Conservation (phyloP, 1,284 basidiomycete genomes). For the Butyriboletus appendiculatus region DNA sequence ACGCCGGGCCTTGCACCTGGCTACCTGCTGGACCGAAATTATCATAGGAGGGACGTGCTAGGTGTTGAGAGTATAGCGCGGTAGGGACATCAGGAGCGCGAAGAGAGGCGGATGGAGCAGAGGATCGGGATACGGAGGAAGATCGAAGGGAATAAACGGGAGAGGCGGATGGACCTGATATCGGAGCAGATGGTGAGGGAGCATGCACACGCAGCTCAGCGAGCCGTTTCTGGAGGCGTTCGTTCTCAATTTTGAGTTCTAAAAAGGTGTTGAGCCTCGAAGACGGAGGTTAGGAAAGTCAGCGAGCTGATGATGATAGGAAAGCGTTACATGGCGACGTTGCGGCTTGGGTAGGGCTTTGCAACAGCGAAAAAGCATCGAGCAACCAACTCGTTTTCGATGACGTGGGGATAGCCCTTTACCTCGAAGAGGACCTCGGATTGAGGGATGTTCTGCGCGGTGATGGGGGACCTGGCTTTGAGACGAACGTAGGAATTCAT, state of each 20-base stretch:
- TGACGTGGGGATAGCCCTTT: conserved; percentile 63
- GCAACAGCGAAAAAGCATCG: conserved; percentile 72
- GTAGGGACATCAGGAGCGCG: conserved; percentile 12
- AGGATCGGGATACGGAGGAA: conserved; percentile 8
- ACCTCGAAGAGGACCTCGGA: conserved; percentile 72
- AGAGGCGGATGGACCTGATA: conserved; percentile 20
- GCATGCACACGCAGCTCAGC: conserved; percentile 41
- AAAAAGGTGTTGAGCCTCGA: conserved; percentile 73
- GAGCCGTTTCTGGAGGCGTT: conserved; percentile 59
- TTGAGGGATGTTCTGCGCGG: conserved; percentile 20
- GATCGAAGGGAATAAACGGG: conserved; percentile 21
- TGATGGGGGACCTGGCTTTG: conserved; percentile 37
- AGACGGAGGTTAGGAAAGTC: conserved; percentile 11
- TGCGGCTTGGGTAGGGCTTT: conserved; percentile 76
- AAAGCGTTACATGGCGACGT: conserved; percentile 60
- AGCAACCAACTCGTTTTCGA: conserved; percentile 40
- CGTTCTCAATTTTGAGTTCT: conserved; percentile 79
- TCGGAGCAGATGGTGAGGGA: conserved; percentile 19
- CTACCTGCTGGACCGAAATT: conserved; percentile 10
- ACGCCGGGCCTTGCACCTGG: conserved; percentile 16
- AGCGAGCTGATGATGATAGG: background rate
- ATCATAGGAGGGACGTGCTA: conserved; percentile 16
- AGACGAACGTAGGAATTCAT: conserved; percentile 67
- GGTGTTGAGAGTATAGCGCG: conserved; percentile 15
- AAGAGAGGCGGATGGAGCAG: conserved; percentile 14